Percentiles rank a stretch among this genome's conserved stretches.
phyloP scores from a whole-genome alignment of 2,329 filamentous ascomycete species.

The Talaromyces sp. region DNA sequence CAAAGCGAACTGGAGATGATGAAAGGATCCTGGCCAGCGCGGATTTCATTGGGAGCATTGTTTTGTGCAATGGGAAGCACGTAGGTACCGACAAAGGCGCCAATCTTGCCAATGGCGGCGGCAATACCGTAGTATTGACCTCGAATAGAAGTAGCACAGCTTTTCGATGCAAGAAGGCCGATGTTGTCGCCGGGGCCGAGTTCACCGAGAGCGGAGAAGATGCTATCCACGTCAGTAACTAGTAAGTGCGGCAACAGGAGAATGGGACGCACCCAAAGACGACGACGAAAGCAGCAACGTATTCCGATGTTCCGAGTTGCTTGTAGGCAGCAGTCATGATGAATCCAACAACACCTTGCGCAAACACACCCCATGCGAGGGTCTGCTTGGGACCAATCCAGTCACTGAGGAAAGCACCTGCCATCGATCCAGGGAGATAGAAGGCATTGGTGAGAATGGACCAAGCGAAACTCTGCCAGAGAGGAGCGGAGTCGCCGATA shows the following conservation, averaged over 20 bases:
- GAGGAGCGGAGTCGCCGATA: conserved; percentile 55
- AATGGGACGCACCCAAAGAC: conserved; percentile 59
- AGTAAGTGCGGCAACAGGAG: background rate
- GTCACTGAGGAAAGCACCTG: conserved; percentile 74
- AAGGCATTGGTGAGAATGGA: conserved; percentile 84
- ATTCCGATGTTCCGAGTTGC: conserved; percentile 60
- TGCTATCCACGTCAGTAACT: conserved; percentile 30
- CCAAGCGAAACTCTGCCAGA: conserved; percentile 83
- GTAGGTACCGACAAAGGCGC: conserved; percentile 79
- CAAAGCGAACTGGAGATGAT: conserved; percentile 77
- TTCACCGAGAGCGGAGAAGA: conserved; percentile 75
- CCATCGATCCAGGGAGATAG: conserved; percentile 76
- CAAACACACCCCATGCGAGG: conserved; percentile 64
- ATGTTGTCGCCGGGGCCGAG: conserved; percentile 90
- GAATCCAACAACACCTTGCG: conserved; percentile 77
- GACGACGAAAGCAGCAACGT: conserved; percentile 72
- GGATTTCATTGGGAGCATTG: conserved; percentile 53
- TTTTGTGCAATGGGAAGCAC: conserved; percentile 69
- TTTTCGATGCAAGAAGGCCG: conserved; percentile 80
- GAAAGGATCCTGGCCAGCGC: conserved; percentile 79
- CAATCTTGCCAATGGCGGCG: conserved; percentile 46
- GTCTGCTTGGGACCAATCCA: conserved; percentile 73
- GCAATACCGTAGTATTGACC: conserved; percentile 64
- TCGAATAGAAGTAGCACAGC: conserved; percentile 80
- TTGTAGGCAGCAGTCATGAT: conserved; percentile 80